A percentile compares a stretch with the other conserved stretches of the same genome.
These are phyloP conservation scores for Pythium vanterpoolii DNA, from an alignment of 352 stramenopile genomes.

Conservation along the genomic window DNA sequence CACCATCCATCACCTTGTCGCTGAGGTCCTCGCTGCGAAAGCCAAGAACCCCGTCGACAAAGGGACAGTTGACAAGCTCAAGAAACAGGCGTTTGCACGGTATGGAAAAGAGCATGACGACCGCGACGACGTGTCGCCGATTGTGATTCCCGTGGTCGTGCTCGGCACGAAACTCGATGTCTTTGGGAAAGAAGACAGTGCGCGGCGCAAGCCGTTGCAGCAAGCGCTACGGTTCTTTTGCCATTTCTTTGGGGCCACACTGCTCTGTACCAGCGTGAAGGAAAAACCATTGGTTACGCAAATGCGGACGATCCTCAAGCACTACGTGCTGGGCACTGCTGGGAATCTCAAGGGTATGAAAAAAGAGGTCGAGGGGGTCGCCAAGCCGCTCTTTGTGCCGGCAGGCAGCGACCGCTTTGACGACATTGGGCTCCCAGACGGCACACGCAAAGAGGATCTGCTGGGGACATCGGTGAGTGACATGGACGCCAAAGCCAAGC, in stretches of 20 bases:
- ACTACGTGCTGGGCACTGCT: constrained; percentile 55
- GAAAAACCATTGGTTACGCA: constrained; percentile 79
- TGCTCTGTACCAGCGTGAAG: constrained; percentile 85
- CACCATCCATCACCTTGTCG: constrained; percentile 46
- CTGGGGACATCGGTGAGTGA: constrained; percentile 33
- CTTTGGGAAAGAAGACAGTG: constrained; percentile 85
- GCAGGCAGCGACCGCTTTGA: constrained; percentile 66
- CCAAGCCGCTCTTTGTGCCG: constrained; percentile 70
- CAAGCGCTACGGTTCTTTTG: constrained; percentile 86
- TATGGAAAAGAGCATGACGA: constrained; percentile 69
- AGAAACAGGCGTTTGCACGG: constrained; percentile 43
- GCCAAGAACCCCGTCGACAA: constrained; percentile 73
- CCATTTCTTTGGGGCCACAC: constrained; percentile 80
- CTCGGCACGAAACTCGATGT: constrained; percentile 89
- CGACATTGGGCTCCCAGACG: constrained; percentile 73
- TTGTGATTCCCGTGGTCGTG: constrained; percentile 78
- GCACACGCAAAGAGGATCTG: constrained; percentile 43
- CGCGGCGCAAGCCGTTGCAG: constrained; percentile 78
- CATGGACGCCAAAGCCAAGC: constrained; percentile 55
- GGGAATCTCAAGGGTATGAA: constrained; percentile 31
- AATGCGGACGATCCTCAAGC: constrained; percentile 65
- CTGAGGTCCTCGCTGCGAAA: constrained; percentile 56
- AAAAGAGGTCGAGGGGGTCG: constrained; percentile 59
- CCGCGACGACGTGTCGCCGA: constrained; percentile 63
- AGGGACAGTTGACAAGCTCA: constrained; percentile 44